These are phyloP conservation scores for Brassica carinata DNA, from an alignment of 345 rosid genomes.

Conservation along the genomic window DNA sequence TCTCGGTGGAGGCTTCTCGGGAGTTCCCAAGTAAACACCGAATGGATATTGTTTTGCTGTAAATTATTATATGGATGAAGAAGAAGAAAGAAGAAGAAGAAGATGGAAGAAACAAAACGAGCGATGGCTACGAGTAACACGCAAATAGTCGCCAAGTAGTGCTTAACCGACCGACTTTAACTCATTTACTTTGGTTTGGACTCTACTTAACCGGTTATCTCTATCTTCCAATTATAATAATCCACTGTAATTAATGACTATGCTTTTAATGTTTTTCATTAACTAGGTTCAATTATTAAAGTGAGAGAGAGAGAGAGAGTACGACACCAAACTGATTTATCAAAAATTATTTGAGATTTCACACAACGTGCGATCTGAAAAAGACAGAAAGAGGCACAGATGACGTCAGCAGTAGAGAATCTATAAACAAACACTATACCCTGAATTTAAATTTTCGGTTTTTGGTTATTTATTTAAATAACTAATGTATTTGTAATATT, in stretches of 20 bases:
- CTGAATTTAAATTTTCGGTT: too few species aligned
- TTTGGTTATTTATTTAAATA: too few species aligned
- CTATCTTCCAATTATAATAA: not conserved
- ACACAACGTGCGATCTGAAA: not conserved
- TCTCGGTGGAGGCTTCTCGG: constrained; percentile 16
- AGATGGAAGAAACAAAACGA: constrained; percentile 10
- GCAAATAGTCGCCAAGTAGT: not conserved
- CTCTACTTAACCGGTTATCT: not conserved
- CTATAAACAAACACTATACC: not conserved
- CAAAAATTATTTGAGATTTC: not conserved
- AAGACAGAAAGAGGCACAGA: not conserved
- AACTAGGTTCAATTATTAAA: too few species aligned
- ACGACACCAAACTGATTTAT: too few species aligned
- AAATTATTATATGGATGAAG: not conserved
- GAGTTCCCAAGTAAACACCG: constrained; percentile 1
- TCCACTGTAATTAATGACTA: not conserved
- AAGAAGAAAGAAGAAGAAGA: not conserved
- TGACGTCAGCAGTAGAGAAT: not conserved
- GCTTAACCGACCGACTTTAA: not conserved
- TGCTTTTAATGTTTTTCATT: too few species aligned
- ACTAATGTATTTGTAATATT: too few species aligned
- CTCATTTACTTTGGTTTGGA: not conserved
- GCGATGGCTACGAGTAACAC: constrained; percentile 19
- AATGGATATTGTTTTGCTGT: constrained; percentile 13
- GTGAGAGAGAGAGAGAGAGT: too few species aligned